A percentile compares a stretch with the other conserved stretches of the same genome.
Conservation (phyloP, 371 early-diverging fungal genomes). For the Mortierella sp. region DNA sequence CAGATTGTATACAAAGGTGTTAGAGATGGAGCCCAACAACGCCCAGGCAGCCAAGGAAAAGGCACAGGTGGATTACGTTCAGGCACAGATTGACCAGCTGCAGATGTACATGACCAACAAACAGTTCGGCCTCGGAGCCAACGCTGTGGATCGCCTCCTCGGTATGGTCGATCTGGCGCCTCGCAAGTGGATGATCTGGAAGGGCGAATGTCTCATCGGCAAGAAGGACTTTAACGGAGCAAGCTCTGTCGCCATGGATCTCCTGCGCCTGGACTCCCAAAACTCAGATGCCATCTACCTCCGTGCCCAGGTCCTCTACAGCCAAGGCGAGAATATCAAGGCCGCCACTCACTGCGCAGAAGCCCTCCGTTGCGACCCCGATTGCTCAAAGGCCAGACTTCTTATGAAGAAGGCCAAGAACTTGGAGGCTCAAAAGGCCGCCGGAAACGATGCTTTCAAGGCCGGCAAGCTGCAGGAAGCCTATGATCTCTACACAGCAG, state of each 20-base stretch:
- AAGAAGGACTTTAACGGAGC: constrained; percentile 80
- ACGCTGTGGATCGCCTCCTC: constrained; percentile 75
- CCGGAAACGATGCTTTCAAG: constrained; percentile 85
- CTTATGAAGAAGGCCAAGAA: constrained; percentile 73
- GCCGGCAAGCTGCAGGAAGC: constrained; percentile 72
- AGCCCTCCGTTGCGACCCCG: constrained; percentile 86
- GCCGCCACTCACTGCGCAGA: constrained; percentile 73
- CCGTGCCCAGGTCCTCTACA: constrained; percentile 80
- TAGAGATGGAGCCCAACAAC: constrained; percentile 63
- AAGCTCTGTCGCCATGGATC: constrained; percentile 66
- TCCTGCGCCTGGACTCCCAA: constrained; percentile 73
- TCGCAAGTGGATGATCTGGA: constrained; percentile 78
- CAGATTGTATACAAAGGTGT: constrained; percentile 61
- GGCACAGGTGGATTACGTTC: constrained; percentile 64
- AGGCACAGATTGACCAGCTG: constrained; percentile 71
- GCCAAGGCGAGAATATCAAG: constrained; percentile 78
- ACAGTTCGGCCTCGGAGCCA: constrained; percentile 73
- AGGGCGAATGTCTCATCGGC: constrained; percentile 80
- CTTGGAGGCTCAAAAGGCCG: constrained; percentile 77
- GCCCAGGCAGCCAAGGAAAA: constrained; percentile 64
- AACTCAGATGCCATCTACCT: constrained; percentile 84
- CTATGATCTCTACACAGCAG: constrained; percentile 77
- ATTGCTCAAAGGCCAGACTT: constrained; percentile 76
- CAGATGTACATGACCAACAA: constrained; percentile 65
- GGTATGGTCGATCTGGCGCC: constrained; percentile 71